A percentile compares a stretch with the other conserved stretches of the same genome.
phyloP scores from a whole-genome alignment of 1,284 basidiomycete genomes.

The Pseudozyma tsukubaensis region DNA sequence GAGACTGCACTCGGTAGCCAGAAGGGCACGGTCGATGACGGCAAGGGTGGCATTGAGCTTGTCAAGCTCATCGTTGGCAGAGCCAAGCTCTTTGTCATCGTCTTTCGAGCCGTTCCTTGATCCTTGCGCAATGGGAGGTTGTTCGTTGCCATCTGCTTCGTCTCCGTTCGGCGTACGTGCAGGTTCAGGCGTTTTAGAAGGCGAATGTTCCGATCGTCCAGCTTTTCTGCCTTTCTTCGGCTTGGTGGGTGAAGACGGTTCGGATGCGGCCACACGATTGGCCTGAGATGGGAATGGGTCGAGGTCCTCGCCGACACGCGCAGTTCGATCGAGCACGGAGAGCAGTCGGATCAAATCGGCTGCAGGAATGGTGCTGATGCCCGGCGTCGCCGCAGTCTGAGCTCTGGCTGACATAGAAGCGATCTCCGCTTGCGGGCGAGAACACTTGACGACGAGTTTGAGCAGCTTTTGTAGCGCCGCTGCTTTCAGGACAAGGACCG shows the following conservation, averaged over 20 bases:
- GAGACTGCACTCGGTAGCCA: conserved; percentile 85
- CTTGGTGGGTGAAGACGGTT: conserved; percentile 34
- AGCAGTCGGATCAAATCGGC: conserved; percentile 43
- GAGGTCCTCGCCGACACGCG: conserved; percentile 33
- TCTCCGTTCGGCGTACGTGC: conserved; percentile 3
- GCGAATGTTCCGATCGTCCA: conserved; percentile 17
- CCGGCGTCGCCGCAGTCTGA: conserved; percentile 12
- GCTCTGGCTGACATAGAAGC: conserved; percentile 18
- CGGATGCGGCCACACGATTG: conserved; percentile 9
- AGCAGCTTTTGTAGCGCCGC: conserved; percentile 48
- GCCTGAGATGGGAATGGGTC: conserved; percentile 47
- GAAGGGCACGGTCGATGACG: conserved; percentile 69
- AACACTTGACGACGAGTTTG: conserved; percentile 42
- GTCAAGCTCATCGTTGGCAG: conserved; percentile 72
- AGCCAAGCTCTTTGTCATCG: conserved; percentile 72
- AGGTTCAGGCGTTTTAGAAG: conserved; percentile 37
- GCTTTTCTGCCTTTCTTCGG: conserved; percentile 26
- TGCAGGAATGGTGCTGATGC: conserved; percentile 29
- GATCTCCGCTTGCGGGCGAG: conserved; percentile 27
- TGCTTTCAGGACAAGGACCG: conserved; percentile 34
- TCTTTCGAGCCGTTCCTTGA: background rate
- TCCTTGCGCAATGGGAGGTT: background rate
- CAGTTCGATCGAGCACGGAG: conserved; percentile 50
- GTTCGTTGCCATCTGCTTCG: background rate
- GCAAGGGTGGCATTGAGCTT: conserved; percentile 46